These are phyloP conservation scores for Phytopythium aichiense DNA, from an alignment of 352 stramenopile species.

Conservation along the genomic window DNA sequence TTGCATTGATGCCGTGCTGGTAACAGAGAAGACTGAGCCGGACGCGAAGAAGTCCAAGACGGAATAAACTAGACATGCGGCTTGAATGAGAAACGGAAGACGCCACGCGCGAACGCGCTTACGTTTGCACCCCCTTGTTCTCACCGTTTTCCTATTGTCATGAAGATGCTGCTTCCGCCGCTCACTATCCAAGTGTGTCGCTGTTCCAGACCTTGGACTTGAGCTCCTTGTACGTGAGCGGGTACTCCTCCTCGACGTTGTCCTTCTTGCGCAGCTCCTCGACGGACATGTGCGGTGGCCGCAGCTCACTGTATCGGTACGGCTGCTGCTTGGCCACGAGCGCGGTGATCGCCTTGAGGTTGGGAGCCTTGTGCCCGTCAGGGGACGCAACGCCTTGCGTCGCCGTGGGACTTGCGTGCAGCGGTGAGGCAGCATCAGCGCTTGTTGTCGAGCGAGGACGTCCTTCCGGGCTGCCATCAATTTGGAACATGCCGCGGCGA, in stretches of 20 bases:
- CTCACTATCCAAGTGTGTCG: constrained; percentile 13
- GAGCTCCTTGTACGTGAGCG: constrained; percentile 83
- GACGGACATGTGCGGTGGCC: constrained; percentile 64
- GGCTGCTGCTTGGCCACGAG: constrained; percentile 62
- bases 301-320: constrained; percentile 63
- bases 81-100: neutral
- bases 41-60: constrained; percentile 82
- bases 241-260: constrained; percentile 83
- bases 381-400: neutral
- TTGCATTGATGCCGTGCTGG: constrained; percentile 8
- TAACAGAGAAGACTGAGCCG: constrained; percentile 43
- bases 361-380: constrained; percentile 20
- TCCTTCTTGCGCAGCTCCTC: constrained; percentile 83
- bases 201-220: constrained; percentile 80
- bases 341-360: constrained; percentile 26
- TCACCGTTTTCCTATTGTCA: neutral
- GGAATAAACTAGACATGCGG: constrained; percentile 33
- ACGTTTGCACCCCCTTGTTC: neutral
- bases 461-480: neutral
- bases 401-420: neutral
- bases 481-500: neutral
- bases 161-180: too few relatives aligned
- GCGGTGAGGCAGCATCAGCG: neutral
- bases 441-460: constrained; percentile 2
- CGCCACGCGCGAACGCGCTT: neutral